phyloP scores from a whole-genome alignment of 129 eudicot species.

The Chrysanthemum seticuspe region DNA sequence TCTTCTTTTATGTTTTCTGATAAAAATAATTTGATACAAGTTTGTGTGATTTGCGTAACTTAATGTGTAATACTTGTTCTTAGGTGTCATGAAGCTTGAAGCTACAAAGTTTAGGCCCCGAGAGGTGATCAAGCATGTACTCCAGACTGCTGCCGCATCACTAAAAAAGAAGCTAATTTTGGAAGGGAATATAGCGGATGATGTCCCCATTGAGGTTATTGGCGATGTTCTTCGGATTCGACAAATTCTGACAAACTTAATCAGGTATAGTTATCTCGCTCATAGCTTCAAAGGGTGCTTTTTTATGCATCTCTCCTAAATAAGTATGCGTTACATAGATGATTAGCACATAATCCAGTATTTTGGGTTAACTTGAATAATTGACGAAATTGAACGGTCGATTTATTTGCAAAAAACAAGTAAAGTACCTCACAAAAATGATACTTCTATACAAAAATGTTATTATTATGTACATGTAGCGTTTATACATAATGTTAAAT shows the following conservation, averaged over 20 bases:
- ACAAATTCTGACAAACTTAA: slow-evolving; percentile 81
- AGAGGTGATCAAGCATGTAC: slow-evolving; percentile 83
- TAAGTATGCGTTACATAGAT: background rate
- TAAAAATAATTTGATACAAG: no score
- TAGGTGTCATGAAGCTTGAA: slow-evolving; percentile 87
- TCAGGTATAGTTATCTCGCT: slow-evolving; percentile 46
- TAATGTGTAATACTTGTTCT: background rate
- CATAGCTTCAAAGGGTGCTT: background rate
- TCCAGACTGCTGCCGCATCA: slow-evolving; percentile 86
- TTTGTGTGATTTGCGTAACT: background rate
- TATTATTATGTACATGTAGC: no score
- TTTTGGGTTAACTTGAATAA: no score
- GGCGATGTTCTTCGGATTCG: slow-evolving; percentile 88
- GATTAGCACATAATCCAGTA: no score
- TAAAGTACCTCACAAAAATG: no score
- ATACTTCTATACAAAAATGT: no score
- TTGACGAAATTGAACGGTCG: no score
- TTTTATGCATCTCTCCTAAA: background rate
- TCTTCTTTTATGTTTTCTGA: background rate
- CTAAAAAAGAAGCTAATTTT: slow-evolving; percentile 57
- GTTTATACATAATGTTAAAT: no score
- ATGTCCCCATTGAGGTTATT: slow-evolving; percentile 76
- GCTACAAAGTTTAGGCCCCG: slow-evolving; percentile 86
- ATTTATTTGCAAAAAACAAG: no score
- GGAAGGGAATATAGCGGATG: slow-evolving; percentile 71